Evolutionary conservation across 1,284 basidiomycete species (phyloP), one percentile per base, ranked within the genome.

Genomic region (Rhodotorula sp.): DNA sequence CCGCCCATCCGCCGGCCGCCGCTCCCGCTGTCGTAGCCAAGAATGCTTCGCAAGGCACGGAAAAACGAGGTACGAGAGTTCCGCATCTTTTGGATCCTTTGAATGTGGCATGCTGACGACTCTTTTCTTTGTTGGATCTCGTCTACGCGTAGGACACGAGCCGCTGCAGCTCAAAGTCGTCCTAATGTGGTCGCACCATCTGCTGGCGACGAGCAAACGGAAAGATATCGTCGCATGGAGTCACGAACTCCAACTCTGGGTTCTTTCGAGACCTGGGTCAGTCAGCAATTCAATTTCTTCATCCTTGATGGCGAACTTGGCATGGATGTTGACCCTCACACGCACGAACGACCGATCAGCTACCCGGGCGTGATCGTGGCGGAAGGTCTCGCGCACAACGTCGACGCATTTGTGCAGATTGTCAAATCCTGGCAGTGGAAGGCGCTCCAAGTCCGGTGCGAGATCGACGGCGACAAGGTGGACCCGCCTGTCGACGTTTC

Each of bases 381-480:
- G 22, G 74, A 75, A 20, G 74, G 74, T 8, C 24, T 64, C 3
- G 20, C 45, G 2, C 46, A 53, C n/a, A 53, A 67, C 30, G 67
- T 71, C 7, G 74, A 75, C 57, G 67, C 71, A 20, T 75, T 75
- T 20, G 67, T 71, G 4, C 59, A 56, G 37, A 62, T 69, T 20
- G 68, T 75, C 62, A 75, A 75, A 49, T 67, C 63, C 6, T 48
- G 62, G 14, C 67, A 75, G 20, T 75, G 74, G 74, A 75, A 75
- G 60, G 74, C 74, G 6, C 63, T 75, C 0, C 74, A 75, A 33
- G 67, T 75, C 8, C 71, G 74, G 1, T 75, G 64, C 64, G 74
- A 75, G 46, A n/a, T 58, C 18, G 54, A 58, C 42, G 60, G 68
- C 0, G 33, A 54, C 1, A 12, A 55, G 24, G n/a, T 68, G 4